A percentile compares a stretch with the other conserved stretches of the same genome.
Conservation (phyloP, 257 asterid genomes). For the Oldenlandia corymbosa region DNA sequence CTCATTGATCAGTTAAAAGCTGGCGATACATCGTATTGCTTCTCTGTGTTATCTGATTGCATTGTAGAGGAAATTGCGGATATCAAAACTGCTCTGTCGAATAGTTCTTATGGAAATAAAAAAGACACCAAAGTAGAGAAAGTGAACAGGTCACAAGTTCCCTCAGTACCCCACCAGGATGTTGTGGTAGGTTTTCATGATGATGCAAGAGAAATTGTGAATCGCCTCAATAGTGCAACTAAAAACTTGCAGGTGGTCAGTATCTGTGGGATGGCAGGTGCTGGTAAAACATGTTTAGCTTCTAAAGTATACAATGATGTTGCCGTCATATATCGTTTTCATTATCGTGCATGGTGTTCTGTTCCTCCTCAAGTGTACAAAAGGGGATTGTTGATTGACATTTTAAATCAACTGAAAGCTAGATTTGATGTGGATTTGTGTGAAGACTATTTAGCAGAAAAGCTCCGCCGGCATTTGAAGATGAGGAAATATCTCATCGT, state of each 20-base stretch:
- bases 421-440: no score
- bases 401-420: no score
- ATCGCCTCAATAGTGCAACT: neutral
- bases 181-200: no score
- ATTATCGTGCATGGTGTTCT: no score
- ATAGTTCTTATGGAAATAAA: neutral
- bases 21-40: neutral
- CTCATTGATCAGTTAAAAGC: neutral
- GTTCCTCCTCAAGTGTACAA: no score
- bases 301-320: no score
- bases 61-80: neutral
- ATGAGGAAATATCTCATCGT: no score
- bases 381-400: no score
- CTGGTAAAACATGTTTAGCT: slow-evolving; percentile 7
- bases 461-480: no score
- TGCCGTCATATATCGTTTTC: no score
- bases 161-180: neutral
- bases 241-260: neutral
- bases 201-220: neutral
- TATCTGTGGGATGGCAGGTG: slow-evolving; percentile 4
- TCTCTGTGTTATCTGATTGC: neutral
- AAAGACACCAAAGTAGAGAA: neutral
- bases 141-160: neutral
- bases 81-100: neutral
- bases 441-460: no score